phyloP scores from a whole-genome alignment of 306 rosid genomes.

The Mimosa bimucronata region DNA sequence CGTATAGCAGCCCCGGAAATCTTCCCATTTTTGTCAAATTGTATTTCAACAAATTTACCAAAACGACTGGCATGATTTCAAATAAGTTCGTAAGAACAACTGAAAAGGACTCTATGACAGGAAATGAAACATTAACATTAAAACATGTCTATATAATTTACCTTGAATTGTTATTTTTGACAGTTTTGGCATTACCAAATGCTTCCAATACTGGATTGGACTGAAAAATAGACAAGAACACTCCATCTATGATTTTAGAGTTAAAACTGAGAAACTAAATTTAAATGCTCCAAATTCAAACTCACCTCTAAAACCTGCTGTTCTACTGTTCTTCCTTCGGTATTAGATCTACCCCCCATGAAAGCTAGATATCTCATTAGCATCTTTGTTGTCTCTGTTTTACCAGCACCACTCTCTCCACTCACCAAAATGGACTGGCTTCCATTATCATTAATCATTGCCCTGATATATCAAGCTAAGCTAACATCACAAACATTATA shows the following conservation, averaged over 20 bases:
- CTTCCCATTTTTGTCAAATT: constrained; percentile 82
- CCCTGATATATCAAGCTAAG: constrained; percentile 48
- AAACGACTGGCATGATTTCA: constrained; percentile 69
- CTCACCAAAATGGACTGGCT: constrained; percentile 89
- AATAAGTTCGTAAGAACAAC: constrained; percentile 34
- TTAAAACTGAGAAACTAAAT: constrained; percentile 7
- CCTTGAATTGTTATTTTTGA: constrained; percentile 91
- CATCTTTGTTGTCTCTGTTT: constrained; percentile 92
- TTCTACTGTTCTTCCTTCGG: constrained; percentile 86
- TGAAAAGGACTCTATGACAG: constrained; percentile 5
- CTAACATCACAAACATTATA: constrained; percentile 16
- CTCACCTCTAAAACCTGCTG: constrained; percentile 94
- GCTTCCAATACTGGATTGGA: constrained; percentile 94
- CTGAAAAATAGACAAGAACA: constrained; percentile 55
- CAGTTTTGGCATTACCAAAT: constrained; percentile 91
- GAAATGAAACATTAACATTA: constrained; percentile 4
- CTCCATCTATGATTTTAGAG: constrained; percentile 13
- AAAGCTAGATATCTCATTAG: constrained; percentile 88
- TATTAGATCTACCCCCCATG: constrained; percentile 83
- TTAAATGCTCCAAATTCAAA: constrained; percentile 32
- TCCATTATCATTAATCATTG: constrained; percentile 82
- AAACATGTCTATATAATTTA: constrained; percentile 34
- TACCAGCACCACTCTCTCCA: constrained; percentile 96
- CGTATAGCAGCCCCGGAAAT: constrained; percentile 94
- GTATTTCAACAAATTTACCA: constrained; percentile 90